Base-by-base conservation (phyloP, 2,329 filamentous ascomycete genomes). In the Fusarium citri region DNA sequence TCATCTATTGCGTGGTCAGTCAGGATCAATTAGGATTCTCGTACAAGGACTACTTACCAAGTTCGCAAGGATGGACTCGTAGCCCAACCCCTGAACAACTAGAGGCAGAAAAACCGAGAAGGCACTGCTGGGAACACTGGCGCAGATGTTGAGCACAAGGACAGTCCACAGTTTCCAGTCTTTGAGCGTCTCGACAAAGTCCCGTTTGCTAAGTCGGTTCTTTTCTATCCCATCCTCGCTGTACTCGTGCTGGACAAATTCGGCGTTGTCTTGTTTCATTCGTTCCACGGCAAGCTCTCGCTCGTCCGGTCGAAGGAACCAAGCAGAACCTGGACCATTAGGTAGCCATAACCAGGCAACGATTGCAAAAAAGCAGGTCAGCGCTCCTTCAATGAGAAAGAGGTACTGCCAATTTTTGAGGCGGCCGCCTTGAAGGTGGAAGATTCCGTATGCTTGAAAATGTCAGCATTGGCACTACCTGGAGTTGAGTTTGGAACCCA, bases 311-410 rank as follows among this genome's bases (percentile, higher is more conserved):
- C 22, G 25, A 25, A 76, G 72, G 46, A 76, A 76, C 74, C 74
- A 76, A 4, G 74, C 74, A 20, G 73, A 69, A 18, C 74, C 74
- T 20, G 74, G 74, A 2, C 72, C 72, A 23, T 43, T 68, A 22
- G 74, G 74, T 10, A 76, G 60, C 72, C 74, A 76, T 31, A 65
- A 16, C 74, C 74, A 76, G 26, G 73, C 66, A 26, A 73, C n/a
- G 31, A 72, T 15, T n/a, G 74, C 75, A 41, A 78, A 62, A 37
- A 76, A 55, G 31, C 74, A 76, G 20, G 76, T 78, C 1, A 78
- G 82, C 6, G 83, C 79, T 11, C 90, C 90, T 74, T 92, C 89
- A n/a, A 92, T 87, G 49, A 92, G 89, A 77, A 92, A 92, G 1
- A 91, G 81, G 87, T 88, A 90, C 12, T 87, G 81, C 89, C 89